Evolutionary conservation across 2,329 filamentous ascomycete genomes (phyloP), one percentile per base, ranked within the genome.

Genomic region (Chaetomium strumarium): DNA sequence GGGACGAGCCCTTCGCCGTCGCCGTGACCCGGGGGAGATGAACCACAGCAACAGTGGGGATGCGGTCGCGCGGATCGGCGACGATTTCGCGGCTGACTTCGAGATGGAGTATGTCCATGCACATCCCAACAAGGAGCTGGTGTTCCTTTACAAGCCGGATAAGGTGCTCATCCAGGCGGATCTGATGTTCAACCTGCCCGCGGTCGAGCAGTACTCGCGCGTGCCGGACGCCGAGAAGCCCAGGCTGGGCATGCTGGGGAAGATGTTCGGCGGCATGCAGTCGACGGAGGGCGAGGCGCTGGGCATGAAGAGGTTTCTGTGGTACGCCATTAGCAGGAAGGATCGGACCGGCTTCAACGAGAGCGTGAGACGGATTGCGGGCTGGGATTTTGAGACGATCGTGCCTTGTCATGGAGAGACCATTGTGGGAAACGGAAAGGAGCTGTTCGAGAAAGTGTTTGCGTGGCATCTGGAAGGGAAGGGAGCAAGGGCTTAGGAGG

Each of bases 401-500:
- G 84, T 99, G 55, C 90, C 92, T 0, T 97, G 92, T 67, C 93
- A 99, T 70, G 93, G 93, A 9, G 93, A 99, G 71, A 84, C 88
- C 14, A 83, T 97, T 59, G 85, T 93, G 67, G 75, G 73, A 2
- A 68, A 75, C 57, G 90, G 80, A 10, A 96, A 95, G 75, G 78
- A 78, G 11, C 74, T 88, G 14, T 95, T 92, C 60, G 73, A 78
- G 63, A 88, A 87, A 68, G 76, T 95, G 12, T 89, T 95, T 70
- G 79, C 79, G 62, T 96, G 91, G 90, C 88, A 95, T 72, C 67
- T 95, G 64, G 72, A 80, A 45, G 58, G 51, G 36, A 49, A 55
- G 49, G 50, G 45, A 3, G 29, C 45, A 13, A 41, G 12, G 40
- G 45, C 34, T 48, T 51, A 24, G 24, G 24, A 7, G 4, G 7